Conservation (phyloP, 2,329 filamentous ascomycete species). For the Dactylellina haptotyla region DNA sequence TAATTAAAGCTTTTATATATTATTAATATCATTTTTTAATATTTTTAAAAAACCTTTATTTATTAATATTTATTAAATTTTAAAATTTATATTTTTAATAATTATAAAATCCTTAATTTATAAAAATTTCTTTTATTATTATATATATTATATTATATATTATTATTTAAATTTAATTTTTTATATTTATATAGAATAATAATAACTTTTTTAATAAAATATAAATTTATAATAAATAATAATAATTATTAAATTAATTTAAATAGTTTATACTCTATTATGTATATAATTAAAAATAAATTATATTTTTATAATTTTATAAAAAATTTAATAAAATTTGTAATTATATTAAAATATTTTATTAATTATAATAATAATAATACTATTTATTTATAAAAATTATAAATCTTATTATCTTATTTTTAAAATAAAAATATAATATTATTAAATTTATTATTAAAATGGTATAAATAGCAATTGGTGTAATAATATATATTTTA, state of each 20-base stretch:
- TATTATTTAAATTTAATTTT: not conserved
- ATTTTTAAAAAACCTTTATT: too few species aligned
- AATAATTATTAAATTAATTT: not conserved
- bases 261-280: not conserved
- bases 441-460: not conserved
- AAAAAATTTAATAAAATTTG: not conserved
- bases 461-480: not conserved
- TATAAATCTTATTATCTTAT: not conserved
- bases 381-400: not conserved
- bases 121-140: not conserved
- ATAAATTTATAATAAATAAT: not conserved
- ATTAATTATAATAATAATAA: not conserved
- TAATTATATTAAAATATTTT: not conserved
- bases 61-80: too few species aligned
- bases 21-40: not conserved
- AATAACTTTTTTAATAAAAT: not conserved
- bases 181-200: not conserved
- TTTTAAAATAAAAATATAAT: not conserved
- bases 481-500: too few species aligned
- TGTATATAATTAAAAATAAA: not conserved
- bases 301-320: not conserved
- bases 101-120: not conserved
- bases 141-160: not conserved
- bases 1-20: not conserved
- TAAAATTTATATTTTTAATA: too few species aligned